Percentiles rank a stretch among this genome's conserved stretches.
Evolutionary conservation across 495 filamentous ascomycete genomes (phyloP).

Genomic region (Talaromyces proteolyticus): DNA sequence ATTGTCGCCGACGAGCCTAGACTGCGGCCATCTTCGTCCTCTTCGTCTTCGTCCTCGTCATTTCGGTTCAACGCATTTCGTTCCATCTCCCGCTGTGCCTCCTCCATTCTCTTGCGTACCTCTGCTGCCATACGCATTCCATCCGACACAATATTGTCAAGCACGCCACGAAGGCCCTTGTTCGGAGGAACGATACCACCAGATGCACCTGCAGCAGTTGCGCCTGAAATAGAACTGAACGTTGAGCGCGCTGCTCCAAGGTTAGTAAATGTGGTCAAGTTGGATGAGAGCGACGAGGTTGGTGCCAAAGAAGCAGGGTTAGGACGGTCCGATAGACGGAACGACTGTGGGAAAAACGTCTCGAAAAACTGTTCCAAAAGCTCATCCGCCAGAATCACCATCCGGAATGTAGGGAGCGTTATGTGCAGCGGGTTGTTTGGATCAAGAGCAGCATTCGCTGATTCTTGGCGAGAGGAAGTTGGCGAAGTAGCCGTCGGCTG

Average conservation of each 20-base stretch:
- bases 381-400: slow-evolving; percentile 96
- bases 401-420: slow-evolving; percentile 95
- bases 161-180: slow-evolving; percentile 80
- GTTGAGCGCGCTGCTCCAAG: slow-evolving; percentile 48
- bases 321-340: slow-evolving; percentile 52
- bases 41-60: slow-evolving; percentile 74
- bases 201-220: slow-evolving; percentile 36
- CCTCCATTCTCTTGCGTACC: slow-evolving; percentile 86
- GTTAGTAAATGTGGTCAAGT: slow-evolving; percentile 75
- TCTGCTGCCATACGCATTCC: slow-evolving; percentile 93
- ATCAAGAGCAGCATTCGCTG: slow-evolving; percentile 84
- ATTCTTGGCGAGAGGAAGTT: slow-evolving; percentile 22
- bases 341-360: slow-evolving; percentile 66
- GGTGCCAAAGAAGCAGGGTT: slow-evolving; percentile 33
- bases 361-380: slow-evolving; percentile 96
- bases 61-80: slow-evolving; percentile 64
- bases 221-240: slow-evolving; percentile 26
- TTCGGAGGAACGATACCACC: slow-evolving; percentile 53
- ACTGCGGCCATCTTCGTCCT: slow-evolving; percentile 41
- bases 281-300: slow-evolving; percentile 63
- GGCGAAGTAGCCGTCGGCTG: slow-evolving; percentile 7
- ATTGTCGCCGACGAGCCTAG: slow-evolving; percentile 18
- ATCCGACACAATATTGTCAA: slow-evolving; percentile 96
- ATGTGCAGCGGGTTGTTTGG: slow-evolving; percentile 90
- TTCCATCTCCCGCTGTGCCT: slow-evolving; percentile 79